These are phyloP conservation scores for Basidiobolus meristosporus DNA, from an alignment of 371 early-diverging fungal species.

Conservation along the genomic window DNA sequence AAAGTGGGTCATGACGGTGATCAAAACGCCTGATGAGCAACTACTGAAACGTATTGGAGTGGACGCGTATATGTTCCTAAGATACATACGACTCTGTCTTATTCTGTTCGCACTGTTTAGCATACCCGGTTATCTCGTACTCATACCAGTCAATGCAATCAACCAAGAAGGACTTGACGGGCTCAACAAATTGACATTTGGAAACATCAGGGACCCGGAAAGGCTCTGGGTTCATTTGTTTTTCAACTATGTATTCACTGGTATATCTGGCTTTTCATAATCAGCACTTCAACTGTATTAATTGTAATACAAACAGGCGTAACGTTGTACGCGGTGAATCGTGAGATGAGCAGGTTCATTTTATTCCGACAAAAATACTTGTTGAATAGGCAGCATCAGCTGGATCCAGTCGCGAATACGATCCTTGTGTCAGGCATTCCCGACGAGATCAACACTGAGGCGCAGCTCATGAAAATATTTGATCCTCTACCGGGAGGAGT, in stretches of 20 bases:
- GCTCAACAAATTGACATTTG: conserved; percentile 29
- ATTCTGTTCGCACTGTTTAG: conserved; percentile 24
- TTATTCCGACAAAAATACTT: conserved; percentile 41
- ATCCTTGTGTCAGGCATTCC: conserved; percentile 41
- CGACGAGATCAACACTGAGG: conserved; percentile 16
- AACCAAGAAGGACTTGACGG: conserved; percentile 16
- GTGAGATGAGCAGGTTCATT: conserved; percentile 38
- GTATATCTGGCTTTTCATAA: no score
- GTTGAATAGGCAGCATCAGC: conserved; percentile 27
- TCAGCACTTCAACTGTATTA: no score
- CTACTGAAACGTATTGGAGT: conserved; percentile 40
- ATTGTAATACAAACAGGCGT: conserved; percentile 7
- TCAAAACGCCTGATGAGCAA: conserved; percentile 23
- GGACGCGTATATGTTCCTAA: conserved; percentile 57
- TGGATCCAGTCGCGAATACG: conserved; percentile 36
- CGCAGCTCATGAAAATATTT: conserved; percentile 25
- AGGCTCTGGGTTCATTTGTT: conserved; percentile 47
- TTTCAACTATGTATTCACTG: conserved; percentile 26
- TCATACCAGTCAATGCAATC: conserved; percentile 39
- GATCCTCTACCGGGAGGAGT: conserved; percentile 55
- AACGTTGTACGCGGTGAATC: conserved; percentile 28
- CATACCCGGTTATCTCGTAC: conserved; percentile 30
- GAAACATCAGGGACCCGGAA: conserved; percentile 21
- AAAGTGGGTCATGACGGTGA: conserved; percentile 24
- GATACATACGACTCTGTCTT: conserved; percentile 20